Percentiles rank a stretch among this genome's conserved stretches.
Conservation (phyloP, 495 filamentous ascomycete genomes). For the Gamarada debralockiae region DNA sequence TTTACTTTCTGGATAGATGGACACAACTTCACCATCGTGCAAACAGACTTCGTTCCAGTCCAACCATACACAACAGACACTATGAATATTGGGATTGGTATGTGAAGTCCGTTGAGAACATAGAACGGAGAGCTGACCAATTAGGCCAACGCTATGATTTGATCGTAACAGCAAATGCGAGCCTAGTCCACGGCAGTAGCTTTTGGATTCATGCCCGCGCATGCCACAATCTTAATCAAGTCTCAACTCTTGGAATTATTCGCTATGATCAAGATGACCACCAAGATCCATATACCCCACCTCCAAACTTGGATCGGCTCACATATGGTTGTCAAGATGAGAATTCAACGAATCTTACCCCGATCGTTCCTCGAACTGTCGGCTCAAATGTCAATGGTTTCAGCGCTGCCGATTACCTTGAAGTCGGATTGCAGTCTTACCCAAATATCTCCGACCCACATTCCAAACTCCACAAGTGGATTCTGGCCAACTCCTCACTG, state of each 20-base stretch:
- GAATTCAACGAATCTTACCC: neutral
- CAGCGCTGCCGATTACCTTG: neutral
- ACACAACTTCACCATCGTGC: slow-evolving; percentile 37
- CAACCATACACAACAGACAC: slow-evolving; percentile 36
- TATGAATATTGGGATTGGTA: slow-evolving; percentile 6
- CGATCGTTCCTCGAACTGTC: neutral
- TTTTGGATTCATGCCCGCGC: neutral
- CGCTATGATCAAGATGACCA: neutral
- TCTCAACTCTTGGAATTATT: slow-evolving; percentile 1
- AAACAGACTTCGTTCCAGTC: slow-evolving; percentile 47
- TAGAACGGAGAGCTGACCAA: neutral
- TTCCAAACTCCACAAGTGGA: neutral
- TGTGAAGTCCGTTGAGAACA: neutral
- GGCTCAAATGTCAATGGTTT: neutral
- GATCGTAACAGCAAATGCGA: slow-evolving; percentile 37
- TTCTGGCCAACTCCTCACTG: neutral
- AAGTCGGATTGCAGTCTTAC: neutral
- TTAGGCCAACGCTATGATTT: slow-evolving; percentile 68
- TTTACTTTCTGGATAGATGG: slow-evolving; percentile 7
- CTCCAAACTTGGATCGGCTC: neutral
- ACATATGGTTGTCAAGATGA: neutral
- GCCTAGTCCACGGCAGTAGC: neutral
- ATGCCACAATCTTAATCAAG: neutral
- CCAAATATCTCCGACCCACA: neutral
- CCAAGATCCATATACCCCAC: neutral